Evolutionary conservation across 768 basidiomycete species (phyloP), one percentile per base, ranked within the genome.

Genomic region (Mycena filopes): DNA sequence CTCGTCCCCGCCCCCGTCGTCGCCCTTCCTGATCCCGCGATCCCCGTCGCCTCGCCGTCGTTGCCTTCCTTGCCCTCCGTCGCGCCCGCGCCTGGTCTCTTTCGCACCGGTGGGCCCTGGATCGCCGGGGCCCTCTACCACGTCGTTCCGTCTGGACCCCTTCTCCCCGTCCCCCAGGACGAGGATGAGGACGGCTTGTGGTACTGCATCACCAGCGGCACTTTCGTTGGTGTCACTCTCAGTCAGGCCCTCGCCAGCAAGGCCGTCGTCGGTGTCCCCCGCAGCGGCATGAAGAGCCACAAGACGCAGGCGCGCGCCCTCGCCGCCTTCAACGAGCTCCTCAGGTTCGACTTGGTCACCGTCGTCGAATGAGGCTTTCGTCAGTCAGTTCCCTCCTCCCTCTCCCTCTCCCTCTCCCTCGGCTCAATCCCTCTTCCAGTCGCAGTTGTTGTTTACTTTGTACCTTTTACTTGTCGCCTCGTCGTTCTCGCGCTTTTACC

Each of bases 151-250:
- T 12, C 31, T 8, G 26, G 26, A 1, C 46, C 53, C 8, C 26
- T 63, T 2, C 1, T 2, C 0, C 15, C 25, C 23, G 48, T 42
- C 9, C 20, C 49, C 0, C 42, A 46, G 26, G 28, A n/a, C 6
- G 45, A 16, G n/a, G 40, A 45, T 9, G 43, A 25, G 1, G 20
- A 2, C n/a, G 5, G 26, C 40, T n/a, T 21, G 25, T 63, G 61
- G 61, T 63, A 63, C 12, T 46, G 43, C 43, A 62, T 62, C 53
- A 54, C 50, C 21, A 5, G 20, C 11, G 60, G 60, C 6, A 12
- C 6, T 6, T 48, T 2, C n/a, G 43, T 63, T 8, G 53, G 61
- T 0, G 51, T 63, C 38, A 47, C 43, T 2, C 12, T 36, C 28
- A 41, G 26, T 15, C 20, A 63, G 6, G 18, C 26, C 18, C 15